Conservation (phyloP, 208 protist genomes). For the Chromosphaera perkinsii region DNA sequence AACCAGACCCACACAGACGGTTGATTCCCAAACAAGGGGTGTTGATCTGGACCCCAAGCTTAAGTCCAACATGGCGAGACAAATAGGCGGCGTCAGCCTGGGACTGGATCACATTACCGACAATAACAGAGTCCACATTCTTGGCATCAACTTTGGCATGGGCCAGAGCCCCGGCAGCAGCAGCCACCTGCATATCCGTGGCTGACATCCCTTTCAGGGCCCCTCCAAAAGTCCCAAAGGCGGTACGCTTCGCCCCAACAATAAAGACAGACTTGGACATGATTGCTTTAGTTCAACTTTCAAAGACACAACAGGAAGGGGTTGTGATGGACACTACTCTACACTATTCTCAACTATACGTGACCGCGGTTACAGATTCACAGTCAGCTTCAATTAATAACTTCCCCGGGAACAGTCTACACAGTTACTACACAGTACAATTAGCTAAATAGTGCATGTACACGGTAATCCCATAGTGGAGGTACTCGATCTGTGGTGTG, state of each 20-base stretch:
- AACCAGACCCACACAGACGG: conserved; percentile 50
- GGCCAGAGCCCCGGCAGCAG: conserved; percentile 18
- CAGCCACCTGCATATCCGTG: conserved; percentile 30
- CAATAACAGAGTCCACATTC: conserved; percentile 23
- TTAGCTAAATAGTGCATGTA: too few species aligned
- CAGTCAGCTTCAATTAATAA: too few species aligned
- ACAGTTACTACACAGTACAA: too few species aligned
- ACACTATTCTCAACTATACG: too few species aligned
- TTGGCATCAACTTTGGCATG: conserved; percentile 11
- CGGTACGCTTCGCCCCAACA: conserved; percentile 50
- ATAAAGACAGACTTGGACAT: conserved; percentile 41
- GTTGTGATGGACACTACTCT: too few species aligned
- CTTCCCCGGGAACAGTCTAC: too few species aligned
- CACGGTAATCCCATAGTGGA: too few species aligned
- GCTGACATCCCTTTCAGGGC: conserved; percentile 29
- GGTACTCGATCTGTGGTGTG: too few species aligned
- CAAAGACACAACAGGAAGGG: too few species aligned
- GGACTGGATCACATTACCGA: conserved; percentile 45
- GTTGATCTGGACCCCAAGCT: conserved; percentile 15
- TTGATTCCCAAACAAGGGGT: conserved; percentile 37
- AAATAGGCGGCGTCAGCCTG: conserved; percentile 38
- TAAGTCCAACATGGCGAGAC: conserved; percentile 35
- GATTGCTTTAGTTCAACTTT: too few species aligned
- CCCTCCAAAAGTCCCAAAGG: conserved; percentile 49
- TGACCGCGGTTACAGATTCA: too few species aligned